Evolutionary conservation across 306 rosid genomes (phyloP).

Genomic region (Cucurbita ficifolia): DNA sequence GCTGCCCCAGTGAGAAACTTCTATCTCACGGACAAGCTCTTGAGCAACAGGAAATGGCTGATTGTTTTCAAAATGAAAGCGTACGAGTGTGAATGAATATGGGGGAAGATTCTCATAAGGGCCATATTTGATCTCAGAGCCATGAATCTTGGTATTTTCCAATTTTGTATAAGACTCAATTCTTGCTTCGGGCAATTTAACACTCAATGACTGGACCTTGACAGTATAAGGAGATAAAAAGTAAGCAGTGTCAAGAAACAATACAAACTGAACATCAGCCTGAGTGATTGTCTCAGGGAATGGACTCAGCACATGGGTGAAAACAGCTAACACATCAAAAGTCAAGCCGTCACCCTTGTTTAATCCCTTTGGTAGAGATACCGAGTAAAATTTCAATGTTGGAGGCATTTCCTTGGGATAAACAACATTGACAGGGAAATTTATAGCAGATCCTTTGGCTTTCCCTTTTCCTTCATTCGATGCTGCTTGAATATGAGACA

Average conservation of each 20-base stretch:
- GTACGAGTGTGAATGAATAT: conserved; percentile 49
- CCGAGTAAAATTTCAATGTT: conserved; percentile 44
- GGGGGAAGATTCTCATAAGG: conserved; percentile 67
- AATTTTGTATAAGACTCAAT: conserved; percentile 69
- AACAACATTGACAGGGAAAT: conserved; percentile 35
- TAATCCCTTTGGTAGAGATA: conserved; percentile 59
- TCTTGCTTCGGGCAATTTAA: conserved; percentile 81
- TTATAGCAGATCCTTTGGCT: conserved; percentile 31
- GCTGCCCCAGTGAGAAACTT: conserved; percentile 96
- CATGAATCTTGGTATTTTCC: conserved; percentile 53
- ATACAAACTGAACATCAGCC: conserved; percentile 74
- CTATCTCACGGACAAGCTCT: conserved; percentile 75
- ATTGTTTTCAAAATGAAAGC: conserved; percentile 77
- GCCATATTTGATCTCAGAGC: conserved; percentile 89
- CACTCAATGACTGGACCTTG: conserved; percentile 49
- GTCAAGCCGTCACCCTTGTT: conserved; percentile 50
- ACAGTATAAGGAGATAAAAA: conserved; percentile 73
- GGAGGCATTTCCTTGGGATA: conserved; percentile 47
- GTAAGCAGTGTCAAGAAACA: conserved; percentile 68
- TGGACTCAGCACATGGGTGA: conserved; percentile 47
- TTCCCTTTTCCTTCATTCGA: conserved; percentile 60
- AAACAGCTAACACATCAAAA: conserved; percentile 62
- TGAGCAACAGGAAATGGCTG: conserved; percentile 81
- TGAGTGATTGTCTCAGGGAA: conserved; percentile 82
- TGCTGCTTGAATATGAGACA: conserved; percentile 48